These are phyloP conservation scores for Chytriomyces hyalinus DNA, from an alignment of 192 early-diverging fungal genomes.

Conservation along the genomic window DNA sequence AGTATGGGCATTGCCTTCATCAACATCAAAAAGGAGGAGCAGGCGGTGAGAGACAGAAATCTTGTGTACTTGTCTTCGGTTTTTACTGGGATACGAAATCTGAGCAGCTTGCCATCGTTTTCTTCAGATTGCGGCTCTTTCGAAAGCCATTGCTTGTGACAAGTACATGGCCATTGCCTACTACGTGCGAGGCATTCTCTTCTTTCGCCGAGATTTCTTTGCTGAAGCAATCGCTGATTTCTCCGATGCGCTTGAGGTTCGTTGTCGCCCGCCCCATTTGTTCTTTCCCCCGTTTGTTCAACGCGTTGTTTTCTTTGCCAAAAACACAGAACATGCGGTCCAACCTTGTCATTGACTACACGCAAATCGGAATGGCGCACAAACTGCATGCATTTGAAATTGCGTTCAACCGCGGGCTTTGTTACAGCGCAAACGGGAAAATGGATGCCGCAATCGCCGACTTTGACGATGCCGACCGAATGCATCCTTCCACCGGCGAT, in stretches of 20 bases:
- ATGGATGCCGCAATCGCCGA: slow-evolving; percentile 73
- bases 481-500: slow-evolving; percentile 20
- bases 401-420: slow-evolving; percentile 88
- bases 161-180: slow-evolving; percentile 89
- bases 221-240: slow-evolving; percentile 78
- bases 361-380: slow-evolving; percentile 89
- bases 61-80: neutral
- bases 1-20: slow-evolving; percentile 88
- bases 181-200: slow-evolving; percentile 88
- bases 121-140: slow-evolving; percentile 76
- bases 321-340: slow-evolving; percentile 52
- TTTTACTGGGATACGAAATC: neutral
- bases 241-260: slow-evolving; percentile 75
- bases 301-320: neutral
- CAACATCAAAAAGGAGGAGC: slow-evolving; percentile 72
- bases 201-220: slow-evolving; percentile 75
- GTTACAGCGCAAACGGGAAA: slow-evolving; percentile 76
- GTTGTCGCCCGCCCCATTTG: slow-evolving; percentile 14
- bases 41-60: slow-evolving; percentile 65
- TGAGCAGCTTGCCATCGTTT: neutral
- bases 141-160: slow-evolving; percentile 78
- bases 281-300: neutral
- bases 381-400: slow-evolving; percentile 90
- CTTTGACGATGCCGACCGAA: slow-evolving; percentile 64
- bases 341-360: slow-evolving; percentile 92